Conservation (phyloP, 2,329 filamentous ascomycete genomes). For the Calcarisporium arbuscula region DNA sequence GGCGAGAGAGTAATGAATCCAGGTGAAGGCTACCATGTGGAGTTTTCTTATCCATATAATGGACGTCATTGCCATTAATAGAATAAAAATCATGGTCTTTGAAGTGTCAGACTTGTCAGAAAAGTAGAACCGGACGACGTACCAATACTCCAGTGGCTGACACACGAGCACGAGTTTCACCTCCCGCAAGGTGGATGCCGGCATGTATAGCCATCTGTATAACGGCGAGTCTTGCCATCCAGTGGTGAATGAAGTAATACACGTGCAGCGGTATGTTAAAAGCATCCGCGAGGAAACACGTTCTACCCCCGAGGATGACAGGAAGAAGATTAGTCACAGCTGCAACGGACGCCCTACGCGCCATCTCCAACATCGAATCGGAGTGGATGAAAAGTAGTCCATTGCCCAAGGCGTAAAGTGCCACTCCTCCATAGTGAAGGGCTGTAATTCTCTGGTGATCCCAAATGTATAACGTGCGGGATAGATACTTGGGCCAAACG, state of each 20-base stretch:
- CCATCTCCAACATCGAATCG: not conserved
- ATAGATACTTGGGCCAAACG: not conserved
- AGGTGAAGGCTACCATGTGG: not conserved
- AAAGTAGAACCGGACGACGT: not conserved
- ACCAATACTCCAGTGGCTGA: not conserved
- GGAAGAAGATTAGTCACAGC: not conserved
- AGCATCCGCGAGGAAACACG: not conserved
- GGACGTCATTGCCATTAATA: not conserved
- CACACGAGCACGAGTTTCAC: not conserved
- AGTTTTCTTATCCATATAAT: not conserved
- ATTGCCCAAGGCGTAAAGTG: not conserved
- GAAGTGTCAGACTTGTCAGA: not conserved
- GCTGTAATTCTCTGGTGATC: not conserved
- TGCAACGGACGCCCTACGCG: not conserved
- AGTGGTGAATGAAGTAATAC: not conserved
- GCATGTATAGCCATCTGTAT: not conserved
- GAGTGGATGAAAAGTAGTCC: not conserved
- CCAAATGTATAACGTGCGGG: not conserved
- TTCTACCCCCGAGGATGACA: not conserved
- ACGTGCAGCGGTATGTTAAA: not conserved
- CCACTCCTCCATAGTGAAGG: not conserved
- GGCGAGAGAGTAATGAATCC: not conserved
- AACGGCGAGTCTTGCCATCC: not conserved
- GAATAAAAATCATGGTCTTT: not conserved
- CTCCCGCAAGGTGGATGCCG: not conserved